A percentile compares a stretch with the other conserved stretches of the same genome.
Evolutionary conservation across 257 asterid genomes (phyloP).

Genomic region (Avicennia marina): DNA sequence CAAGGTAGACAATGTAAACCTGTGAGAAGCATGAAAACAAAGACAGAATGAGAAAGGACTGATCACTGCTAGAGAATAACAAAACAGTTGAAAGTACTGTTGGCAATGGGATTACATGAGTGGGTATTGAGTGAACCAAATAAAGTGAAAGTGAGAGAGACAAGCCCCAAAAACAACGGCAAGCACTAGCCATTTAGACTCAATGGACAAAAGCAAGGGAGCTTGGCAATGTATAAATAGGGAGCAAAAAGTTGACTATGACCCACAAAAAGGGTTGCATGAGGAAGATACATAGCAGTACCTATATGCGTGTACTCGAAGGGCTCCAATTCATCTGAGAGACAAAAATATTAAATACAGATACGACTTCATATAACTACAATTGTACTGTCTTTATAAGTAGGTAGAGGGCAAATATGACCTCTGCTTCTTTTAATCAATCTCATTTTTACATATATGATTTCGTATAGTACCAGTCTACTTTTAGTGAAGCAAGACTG

Average conservation of each 20-base stretch:
- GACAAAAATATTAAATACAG: not conserved
- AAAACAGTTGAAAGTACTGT: conserved; percentile 15
- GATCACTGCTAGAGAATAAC: conserved; percentile 10
- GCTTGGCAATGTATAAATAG: conserved; percentile 27
- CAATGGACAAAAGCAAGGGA: conserved; percentile 17
- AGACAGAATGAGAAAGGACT: conserved; percentile 1
- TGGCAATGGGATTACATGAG: conserved; percentile 36
- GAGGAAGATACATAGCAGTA: too few relatives aligned
- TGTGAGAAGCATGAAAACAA: conserved; percentile 19
- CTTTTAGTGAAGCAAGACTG: not conserved
- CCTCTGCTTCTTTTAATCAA: not conserved
- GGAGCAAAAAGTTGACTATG: conserved; percentile 11
- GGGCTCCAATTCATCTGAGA: not conserved
- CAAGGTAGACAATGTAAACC: conserved; percentile 61
- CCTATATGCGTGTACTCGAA: too few relatives aligned
- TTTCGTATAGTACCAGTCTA: too few relatives aligned
- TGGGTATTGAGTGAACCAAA: conserved; percentile 28
- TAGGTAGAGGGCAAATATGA: conserved; percentile 2
- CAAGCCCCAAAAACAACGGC: conserved; percentile 35
- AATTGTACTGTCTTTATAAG: conserved; percentile 9
- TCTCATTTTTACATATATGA: not conserved
- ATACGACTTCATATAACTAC: not conserved
- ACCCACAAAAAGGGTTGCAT: too few relatives aligned
- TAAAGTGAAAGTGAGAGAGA: conserved; percentile 43
- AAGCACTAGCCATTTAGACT: conserved; percentile 29